Evolutionary conservation across 331 rosid species (phyloP).

Genomic region (Quercus tomentella): DNA sequence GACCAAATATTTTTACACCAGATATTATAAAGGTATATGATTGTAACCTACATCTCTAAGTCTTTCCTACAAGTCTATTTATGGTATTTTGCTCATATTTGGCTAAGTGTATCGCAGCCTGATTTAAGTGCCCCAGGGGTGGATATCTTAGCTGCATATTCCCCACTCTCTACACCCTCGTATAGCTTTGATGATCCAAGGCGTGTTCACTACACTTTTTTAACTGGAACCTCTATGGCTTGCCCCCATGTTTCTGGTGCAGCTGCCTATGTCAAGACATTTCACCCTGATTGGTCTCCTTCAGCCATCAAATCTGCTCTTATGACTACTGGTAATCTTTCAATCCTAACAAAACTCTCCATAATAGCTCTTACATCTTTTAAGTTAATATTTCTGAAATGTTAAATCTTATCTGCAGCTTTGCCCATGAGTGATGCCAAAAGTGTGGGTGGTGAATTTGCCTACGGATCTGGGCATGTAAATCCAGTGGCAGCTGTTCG

Average conservation of each 20-base stretch:
- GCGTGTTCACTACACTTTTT: background rate
- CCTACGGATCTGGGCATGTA: constrained; percentile 8
- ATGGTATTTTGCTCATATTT: no score
- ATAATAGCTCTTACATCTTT: no score
- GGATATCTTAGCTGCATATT: constrained; percentile 8
- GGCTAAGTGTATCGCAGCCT: background rate
- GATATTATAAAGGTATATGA: constrained; percentile 11
- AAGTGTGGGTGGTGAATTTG: background rate
- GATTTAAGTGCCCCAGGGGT: constrained; percentile 16
- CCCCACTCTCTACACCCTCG: background rate
- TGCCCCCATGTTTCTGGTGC: constrained; percentile 13
- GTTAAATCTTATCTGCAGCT: background rate
- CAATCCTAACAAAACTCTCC: no score
- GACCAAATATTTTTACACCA: constrained; percentile 8
- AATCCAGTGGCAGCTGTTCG: constrained; percentile 5
- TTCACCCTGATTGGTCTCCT: constrained; percentile 19
- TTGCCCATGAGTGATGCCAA: background rate
- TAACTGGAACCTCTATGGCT: constrained; percentile 8
- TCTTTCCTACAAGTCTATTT: no score
- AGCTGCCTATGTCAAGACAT: constrained; percentile 11
- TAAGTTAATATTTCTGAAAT: background rate
- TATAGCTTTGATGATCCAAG: background rate
- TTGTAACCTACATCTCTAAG: background rate
- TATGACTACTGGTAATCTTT: constrained; percentile 9
- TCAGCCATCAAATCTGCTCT: constrained; percentile 21